These are phyloP conservation scores for Dicorynia guianensis DNA, from an alignment of 306 rosid species.

Conservation along the genomic window DNA sequence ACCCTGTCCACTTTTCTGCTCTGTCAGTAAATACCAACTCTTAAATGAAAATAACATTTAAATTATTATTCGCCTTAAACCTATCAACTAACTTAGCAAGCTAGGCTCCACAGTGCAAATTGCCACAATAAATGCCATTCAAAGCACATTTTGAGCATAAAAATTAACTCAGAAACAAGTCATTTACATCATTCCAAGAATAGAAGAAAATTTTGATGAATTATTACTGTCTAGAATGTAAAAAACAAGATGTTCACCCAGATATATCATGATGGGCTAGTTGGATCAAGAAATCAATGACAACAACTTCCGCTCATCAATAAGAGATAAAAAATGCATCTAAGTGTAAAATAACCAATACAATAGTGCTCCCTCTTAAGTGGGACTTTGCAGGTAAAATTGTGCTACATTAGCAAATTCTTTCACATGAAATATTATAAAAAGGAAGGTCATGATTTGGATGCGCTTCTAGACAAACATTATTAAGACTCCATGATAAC, in stretches of 20 bases:
- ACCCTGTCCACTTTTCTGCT: neutral
- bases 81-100: constrained; percentile 15
- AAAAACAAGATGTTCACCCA: constrained; percentile 24
- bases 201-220: constrained; percentile 18
- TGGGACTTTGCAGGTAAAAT: constrained; percentile 13
- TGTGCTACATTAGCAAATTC: constrained; percentile 5
- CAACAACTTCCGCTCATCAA: constrained; percentile 8
- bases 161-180: constrained; percentile 3
- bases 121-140: neutral
- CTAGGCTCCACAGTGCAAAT: constrained; percentile 6
- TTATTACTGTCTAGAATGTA: neutral
- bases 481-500: constrained; percentile 1
- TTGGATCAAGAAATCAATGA: constrained; percentile 16
- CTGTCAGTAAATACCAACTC: constrained; percentile 12
- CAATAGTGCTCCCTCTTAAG: neutral
- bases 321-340: constrained; percentile 20
- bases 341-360: constrained; percentile 12
- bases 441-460: constrained; percentile 27
- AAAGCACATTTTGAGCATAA: neutral
- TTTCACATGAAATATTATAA: constrained; percentile 1
- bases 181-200: constrained; percentile 15
- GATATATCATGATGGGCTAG: constrained; percentile 6
- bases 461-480: constrained; percentile 20
- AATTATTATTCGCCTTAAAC: constrained; percentile 15
- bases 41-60: constrained; percentile 10